Base-by-base conservation (phyloP, 225 moss, liverwort and hornwort species). In the Thuidium tamariscinum region DNA sequence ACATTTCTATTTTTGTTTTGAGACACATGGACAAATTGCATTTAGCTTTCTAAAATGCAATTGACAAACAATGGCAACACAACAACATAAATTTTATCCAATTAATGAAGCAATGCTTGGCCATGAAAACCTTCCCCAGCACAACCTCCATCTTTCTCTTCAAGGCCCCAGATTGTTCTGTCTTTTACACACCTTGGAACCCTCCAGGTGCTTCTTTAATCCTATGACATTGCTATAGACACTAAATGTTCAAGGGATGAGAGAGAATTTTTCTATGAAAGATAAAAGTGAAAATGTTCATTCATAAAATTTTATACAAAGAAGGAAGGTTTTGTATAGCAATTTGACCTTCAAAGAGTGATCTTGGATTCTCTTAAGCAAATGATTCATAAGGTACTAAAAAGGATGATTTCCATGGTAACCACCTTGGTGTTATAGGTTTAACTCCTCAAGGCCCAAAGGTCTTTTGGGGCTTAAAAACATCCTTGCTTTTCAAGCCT, bases 341-440 rank as follows among this genome's bases (percentile, higher is more conserved):
- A 44, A 17, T 29, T 70, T 71, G 10, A 29, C 29, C 10, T 71
- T 14, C 10, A 16, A 71, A 2, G 44, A 71, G 2, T 25, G 26
- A 3, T 44, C 9, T 71, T 17, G 3, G 16, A 0, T 44, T 44
- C 16, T 29, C 44, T 16, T 44, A 5, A 70, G 9, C 26, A 26
- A 41, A 69, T 41, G 26, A 26, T 42, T 42, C 26, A 69, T 1
- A 5, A 0, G 16, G 0, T 27, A 44, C 16, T 17, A 17, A 44
- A 71, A 29, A 44, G 3, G 16, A 10, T 29, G 17, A 29, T 71
- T 29, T 44, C 6, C 4, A 44, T 0, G 0, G 0, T 27, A 3
- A 16, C 5, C 0, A 42, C 0, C 2, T 2, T 1, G 1, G 5
- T 0, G 0, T 27, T 16, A 1, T 0, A 42, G 0, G 16, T 1